Evolutionary conservation across 805 yeast genomes (phyloP).

Genomic region (Schizosaccharomyces cryophilus): DNA sequence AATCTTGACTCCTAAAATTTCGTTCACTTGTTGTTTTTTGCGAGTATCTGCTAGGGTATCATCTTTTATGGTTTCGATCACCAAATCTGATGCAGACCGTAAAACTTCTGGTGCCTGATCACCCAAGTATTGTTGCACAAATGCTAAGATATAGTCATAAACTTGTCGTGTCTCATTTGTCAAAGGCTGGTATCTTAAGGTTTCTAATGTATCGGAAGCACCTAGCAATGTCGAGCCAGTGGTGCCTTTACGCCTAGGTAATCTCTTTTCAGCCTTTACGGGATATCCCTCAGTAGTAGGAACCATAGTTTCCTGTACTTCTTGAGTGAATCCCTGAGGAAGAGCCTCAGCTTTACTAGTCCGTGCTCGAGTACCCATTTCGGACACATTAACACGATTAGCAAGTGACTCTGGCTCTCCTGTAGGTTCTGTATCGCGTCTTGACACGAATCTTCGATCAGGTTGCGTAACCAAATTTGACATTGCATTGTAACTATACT

Average conservation of each 20-base stretch:
- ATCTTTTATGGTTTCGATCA: slow-evolving; percentile 29
- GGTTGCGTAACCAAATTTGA: slow-evolving; percentile 45
- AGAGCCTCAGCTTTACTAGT: background rate
- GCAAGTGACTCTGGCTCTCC: slow-evolving; percentile 49
- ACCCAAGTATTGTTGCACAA: slow-evolving; percentile 33
- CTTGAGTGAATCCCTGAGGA: background rate
- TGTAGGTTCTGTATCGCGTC: slow-evolving; percentile 23
- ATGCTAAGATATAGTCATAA: slow-evolving; percentile 33
- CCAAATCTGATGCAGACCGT: slow-evolving; percentile 44
- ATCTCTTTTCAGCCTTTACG: slow-evolving; percentile 8
- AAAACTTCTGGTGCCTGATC: slow-evolving; percentile 60
- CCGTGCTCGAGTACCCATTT: slow-evolving; percentile 35
- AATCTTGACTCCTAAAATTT: slow-evolving; percentile 21
- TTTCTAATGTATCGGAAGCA: slow-evolving; percentile 18
- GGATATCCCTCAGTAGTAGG: background rate
- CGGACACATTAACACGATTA: slow-evolving; percentile 41
- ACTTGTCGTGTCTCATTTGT: slow-evolving; percentile 25
- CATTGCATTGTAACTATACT: slow-evolving; percentile 23
- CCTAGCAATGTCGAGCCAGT: slow-evolving; percentile 14
- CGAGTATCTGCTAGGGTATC: slow-evolving; percentile 20
- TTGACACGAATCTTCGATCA: slow-evolving; percentile 28
- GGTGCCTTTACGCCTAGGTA: slow-evolving; percentile 3
- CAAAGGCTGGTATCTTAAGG: slow-evolving; percentile 38
- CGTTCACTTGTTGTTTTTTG: slow-evolving; percentile 27
- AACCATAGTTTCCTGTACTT: background rate